Evolutionary conservation across 2,329 filamentous ascomycete genomes (phyloP).

Genomic region (Monosporascus sp.): DNA sequence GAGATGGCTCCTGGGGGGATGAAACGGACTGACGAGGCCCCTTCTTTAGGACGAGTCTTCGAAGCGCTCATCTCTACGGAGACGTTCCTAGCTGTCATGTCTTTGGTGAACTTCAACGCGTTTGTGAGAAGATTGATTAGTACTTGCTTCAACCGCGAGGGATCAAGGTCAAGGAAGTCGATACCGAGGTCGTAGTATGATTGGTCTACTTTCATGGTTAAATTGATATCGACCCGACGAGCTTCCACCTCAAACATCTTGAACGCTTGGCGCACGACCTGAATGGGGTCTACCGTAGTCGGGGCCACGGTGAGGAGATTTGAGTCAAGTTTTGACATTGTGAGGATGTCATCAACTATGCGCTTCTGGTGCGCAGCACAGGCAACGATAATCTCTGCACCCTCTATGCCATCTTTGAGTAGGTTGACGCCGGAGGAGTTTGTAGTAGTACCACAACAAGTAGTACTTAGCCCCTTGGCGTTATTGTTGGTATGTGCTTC

Average conservation of each 20-base stretch:
- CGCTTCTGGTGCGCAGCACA: constrained; percentile 73
- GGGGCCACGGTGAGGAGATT: constrained; percentile 63
- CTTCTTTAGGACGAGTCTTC: constrained; percentile 33
- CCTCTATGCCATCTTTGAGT: constrained; percentile 74
- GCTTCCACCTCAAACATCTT: constrained; percentile 77
- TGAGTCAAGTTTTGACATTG: constrained; percentile 63
- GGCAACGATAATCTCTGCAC: constrained; percentile 69
- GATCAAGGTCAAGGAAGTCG: constrained; percentile 67
- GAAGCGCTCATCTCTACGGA: constrained; percentile 44
- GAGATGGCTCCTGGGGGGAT: constrained; percentile 43
- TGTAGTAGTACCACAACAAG: not conserved
- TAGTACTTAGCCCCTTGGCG: not conserved
- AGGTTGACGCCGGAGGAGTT: constrained; percentile 54
- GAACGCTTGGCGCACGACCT: constrained; percentile 59
- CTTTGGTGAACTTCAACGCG: constrained; percentile 57
- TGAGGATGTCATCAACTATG: constrained; percentile 62
- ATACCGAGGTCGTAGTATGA: constrained; percentile 58
- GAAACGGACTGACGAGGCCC: constrained; percentile 50
- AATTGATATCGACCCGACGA: constrained; percentile 62
- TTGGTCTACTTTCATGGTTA: constrained; percentile 60
- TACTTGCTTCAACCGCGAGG: constrained; percentile 67
- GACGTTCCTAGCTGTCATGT: constrained; percentile 53
- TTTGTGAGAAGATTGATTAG: constrained; percentile 69
- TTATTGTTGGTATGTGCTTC: constrained; percentile 3
- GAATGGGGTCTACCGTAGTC: constrained; percentile 59